Evolutionary conservation across 2,329 filamentous ascomycete species (phyloP), one percentile per base, ranked within the genome.

Genomic region (Catunica adiposa): DNA sequence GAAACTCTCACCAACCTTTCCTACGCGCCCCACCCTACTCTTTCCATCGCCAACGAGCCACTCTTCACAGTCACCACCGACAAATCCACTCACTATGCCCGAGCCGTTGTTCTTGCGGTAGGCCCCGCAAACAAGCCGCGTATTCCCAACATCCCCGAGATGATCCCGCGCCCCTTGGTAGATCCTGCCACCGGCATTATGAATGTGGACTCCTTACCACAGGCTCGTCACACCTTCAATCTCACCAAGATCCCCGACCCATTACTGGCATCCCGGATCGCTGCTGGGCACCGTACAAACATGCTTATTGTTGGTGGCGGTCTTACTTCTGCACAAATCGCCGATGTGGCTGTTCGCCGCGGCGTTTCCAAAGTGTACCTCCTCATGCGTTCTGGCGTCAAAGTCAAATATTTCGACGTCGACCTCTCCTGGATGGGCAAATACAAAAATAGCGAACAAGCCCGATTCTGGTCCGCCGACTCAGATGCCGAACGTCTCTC

Each of bases 401-500:
- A 71, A 61, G 74, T 87, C 52, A 90, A 90, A 66, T 81, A 83
- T 58, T 90, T 90, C 61, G 86, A 90, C 62, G 75, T 90, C 23
- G 78, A 82, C 56, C 72, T 90, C 1, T 75, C 78, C 51, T 92
- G 86, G 86, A 84, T 90, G 66, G 84, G 83, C 8, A 90, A 90
- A 64, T 90, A 85, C 66, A 80, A 82, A 56, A 90, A 90, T 64
- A 77, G 80, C 55, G 80, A 86, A 61, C 84, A 89, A 64, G 82
- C 85, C 0, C 74, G 75, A 0, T 92, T 89, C 66, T 89, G 84
- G 83, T 79, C 78, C 5, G 83, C 84, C 2, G 84, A 89, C 61
- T 78, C 77, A 4, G 82, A 87, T 58, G 75, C 80, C 25, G 77
- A 89, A 66, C 75, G 84, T 2, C 73, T 82, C 29, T 73, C 80